A percentile compares a stretch with the other conserved stretches of the same genome.
Conservation (phyloP, 2,329 filamentous ascomycete species). For the Lecanicillium sp. region DNA sequence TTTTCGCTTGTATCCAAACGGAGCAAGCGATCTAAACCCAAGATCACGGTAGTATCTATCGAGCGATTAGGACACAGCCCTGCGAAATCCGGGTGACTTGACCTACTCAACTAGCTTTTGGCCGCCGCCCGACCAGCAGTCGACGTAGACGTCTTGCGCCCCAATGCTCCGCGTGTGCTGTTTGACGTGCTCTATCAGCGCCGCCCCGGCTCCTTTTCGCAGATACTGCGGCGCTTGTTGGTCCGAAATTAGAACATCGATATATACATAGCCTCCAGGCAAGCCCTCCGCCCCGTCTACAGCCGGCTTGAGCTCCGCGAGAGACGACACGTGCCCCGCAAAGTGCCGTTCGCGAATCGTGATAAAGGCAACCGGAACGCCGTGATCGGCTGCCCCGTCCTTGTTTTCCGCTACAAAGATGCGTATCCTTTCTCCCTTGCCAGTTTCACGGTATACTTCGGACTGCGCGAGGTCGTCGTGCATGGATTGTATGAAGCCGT, state of each 20-base stretch:
- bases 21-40: constrained; percentile 7
- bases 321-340: constrained; percentile 12
- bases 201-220: constrained; percentile 13
- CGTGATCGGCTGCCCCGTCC: constrained; percentile 13
- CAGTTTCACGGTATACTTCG: constrained; percentile 20
- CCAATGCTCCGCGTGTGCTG: constrained; percentile 3
- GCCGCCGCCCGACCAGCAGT: constrained; percentile 23
- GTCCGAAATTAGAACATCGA: constrained; percentile 19
- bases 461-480: constrained; percentile 20
- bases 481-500: constrained; percentile 20
- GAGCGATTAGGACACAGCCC: background rate
- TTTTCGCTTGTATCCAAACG: background rate
- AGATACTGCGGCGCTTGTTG: constrained; percentile 5
- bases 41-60: constrained; percentile 11
- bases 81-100: background rate
- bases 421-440: constrained; percentile 20
- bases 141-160: constrained; percentile 21
- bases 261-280: constrained; percentile 12
- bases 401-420: constrained; percentile 23
- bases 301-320: constrained; percentile 1
- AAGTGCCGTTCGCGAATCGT: constrained; percentile 14
- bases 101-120: constrained; percentile 17
- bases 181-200: constrained; percentile 15
- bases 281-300: constrained; percentile 9
- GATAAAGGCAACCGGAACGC: constrained; percentile 3